Base-by-base conservation (phyloP, 441 rosid species). In the Iberis amara region DNA sequence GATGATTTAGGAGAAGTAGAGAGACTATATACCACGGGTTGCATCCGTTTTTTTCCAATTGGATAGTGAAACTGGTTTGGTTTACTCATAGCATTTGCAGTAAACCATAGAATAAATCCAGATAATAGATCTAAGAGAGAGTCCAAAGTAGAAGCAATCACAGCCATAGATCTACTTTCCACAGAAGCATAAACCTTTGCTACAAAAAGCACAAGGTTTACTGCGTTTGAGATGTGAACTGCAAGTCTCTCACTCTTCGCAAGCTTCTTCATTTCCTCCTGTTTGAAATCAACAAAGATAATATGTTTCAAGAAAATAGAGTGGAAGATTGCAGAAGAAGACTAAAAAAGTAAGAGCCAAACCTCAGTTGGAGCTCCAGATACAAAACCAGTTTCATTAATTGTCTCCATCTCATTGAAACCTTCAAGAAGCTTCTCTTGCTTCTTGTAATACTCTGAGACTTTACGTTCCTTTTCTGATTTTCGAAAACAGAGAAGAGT, bases 61-160 rank as follows among this genome's bases (percentile, higher is more conserved):
- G 86, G 86, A 64, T 80, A 77, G 52, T 42, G 57, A 52, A 64
- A 75, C 0, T 67, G 77, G 52, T 80, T 80, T 37, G 81, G 81
- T 30, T 67, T 75, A 7, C 44, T 81, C 87, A 78, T 81, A 45
- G 78, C 72, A 37, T 73, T 47, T 7, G 82, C 69, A 15, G 82
- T 78, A 52, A 75, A 76, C 79, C 78, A 65, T 37, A 67, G 65
- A 53, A 79, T 75, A 47, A 79, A 77, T 4, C 86, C 89, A 10
- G 85, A 79, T 40, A 81, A 56, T 51, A 81, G 79, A 71, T 79
- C 88, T 52, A 81, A 56, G 18, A 81, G 73, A 27, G 88, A 81
- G 63, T 81, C 88, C 58, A 79, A 33, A 65, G 83, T 77, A 8
- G 89, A 79, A 40, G 89, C 89, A 61, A 79, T 82, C 4, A 79